phyloP scores from a whole-genome alignment of 2,329 filamentous ascomycete species.

The Emydomyces testavorans region DNA sequence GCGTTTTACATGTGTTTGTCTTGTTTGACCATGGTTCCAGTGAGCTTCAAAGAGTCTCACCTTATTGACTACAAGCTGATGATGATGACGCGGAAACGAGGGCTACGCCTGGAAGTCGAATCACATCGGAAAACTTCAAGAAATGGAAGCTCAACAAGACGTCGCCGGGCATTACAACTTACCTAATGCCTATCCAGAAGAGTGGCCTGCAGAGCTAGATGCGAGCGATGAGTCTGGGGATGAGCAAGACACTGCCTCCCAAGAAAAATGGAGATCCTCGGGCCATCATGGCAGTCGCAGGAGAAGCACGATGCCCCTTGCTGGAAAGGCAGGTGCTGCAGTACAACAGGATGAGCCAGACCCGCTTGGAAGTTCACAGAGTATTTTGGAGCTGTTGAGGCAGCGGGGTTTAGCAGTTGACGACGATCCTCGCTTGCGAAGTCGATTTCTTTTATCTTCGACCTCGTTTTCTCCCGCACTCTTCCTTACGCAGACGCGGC shows the following conservation, averaged over 20 bases:
- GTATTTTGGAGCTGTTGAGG: conserved; percentile 69
- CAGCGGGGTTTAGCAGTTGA: conserved; percentile 68
- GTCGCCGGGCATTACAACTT: conserved; percentile 87
- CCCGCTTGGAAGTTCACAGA: conserved; percentile 75
- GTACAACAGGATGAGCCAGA: conserved; percentile 89
- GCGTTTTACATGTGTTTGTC: no score
- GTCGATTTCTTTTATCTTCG: conserved; percentile 88
- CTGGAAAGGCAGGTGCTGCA: conserved; percentile 48
- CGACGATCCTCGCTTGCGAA: conserved; percentile 69
- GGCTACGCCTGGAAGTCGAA: not conserved
- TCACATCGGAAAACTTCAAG: conserved; percentile 15
- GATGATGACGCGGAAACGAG: not conserved
- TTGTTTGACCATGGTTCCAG: conserved; percentile 10
- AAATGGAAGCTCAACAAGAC: conserved; percentile 48
- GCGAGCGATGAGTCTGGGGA: conserved; percentile 56
- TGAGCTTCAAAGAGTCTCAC: not conserved
- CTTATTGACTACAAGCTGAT: not conserved
- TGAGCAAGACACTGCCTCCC: conserved; percentile 18
- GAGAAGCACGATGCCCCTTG: conserved; percentile 47
- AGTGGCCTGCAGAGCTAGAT: conserved; percentile 79
- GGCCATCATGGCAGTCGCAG: conserved; percentile 67
- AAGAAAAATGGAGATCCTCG: conserved; percentile 61
- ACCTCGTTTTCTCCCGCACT: conserved; percentile 87
- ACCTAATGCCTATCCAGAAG: conserved; percentile 60
- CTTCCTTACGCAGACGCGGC: conserved; percentile 86